Evolutionary conservation across 495 filamentous ascomycete genomes (phyloP).

Genomic region (Delitschia confertaspora): DNA sequence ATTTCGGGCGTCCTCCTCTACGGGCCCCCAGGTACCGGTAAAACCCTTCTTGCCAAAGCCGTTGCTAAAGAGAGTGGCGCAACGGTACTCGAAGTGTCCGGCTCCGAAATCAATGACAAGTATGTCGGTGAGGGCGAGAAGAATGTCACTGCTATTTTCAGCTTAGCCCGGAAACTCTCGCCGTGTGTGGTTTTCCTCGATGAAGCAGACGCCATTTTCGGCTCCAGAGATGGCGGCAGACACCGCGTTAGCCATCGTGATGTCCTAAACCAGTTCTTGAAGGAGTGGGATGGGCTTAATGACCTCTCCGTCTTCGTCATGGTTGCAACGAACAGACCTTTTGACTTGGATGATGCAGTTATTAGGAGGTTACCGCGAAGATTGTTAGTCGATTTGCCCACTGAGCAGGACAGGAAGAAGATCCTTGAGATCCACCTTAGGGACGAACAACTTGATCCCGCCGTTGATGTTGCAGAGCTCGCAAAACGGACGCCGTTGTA

Average conservation of each 20-base stretch:
- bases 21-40: slow-evolving; percentile 91
- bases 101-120: slow-evolving; percentile 85
- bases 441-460: slow-evolving; percentile 58
- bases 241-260: slow-evolving; percentile 66
- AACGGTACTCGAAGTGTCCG: slow-evolving; percentile 65
- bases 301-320: slow-evolving; percentile 88
- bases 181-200: slow-evolving; percentile 96
- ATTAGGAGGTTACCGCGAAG: slow-evolving; percentile 74
- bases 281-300: slow-evolving; percentile 96
- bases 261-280: slow-evolving; percentile 92
- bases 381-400: slow-evolving; percentile 80
- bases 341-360: slow-evolving; percentile 91
- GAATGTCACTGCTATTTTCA: slow-evolving; percentile 90
- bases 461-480: slow-evolving; percentile 60
- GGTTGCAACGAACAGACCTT: slow-evolving; percentile 95
- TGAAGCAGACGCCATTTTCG: slow-evolving; percentile 88
- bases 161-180: slow-evolving; percentile 80
- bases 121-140: slow-evolving; percentile 95
- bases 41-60: slow-evolving; percentile 90
- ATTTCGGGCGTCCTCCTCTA: slow-evolving; percentile 88
- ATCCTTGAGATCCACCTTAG: slow-evolving; percentile 82
- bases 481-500: slow-evolving; percentile 80
- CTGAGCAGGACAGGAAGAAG: slow-evolving; percentile 61
- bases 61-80: slow-evolving; percentile 92
- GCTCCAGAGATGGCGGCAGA: slow-evolving; percentile 53